Percentiles rank a stretch among this genome's conserved stretches.
Conservation (phyloP, 2,329 filamentous ascomycete species). For the Aspergillus caelatus region DNA sequence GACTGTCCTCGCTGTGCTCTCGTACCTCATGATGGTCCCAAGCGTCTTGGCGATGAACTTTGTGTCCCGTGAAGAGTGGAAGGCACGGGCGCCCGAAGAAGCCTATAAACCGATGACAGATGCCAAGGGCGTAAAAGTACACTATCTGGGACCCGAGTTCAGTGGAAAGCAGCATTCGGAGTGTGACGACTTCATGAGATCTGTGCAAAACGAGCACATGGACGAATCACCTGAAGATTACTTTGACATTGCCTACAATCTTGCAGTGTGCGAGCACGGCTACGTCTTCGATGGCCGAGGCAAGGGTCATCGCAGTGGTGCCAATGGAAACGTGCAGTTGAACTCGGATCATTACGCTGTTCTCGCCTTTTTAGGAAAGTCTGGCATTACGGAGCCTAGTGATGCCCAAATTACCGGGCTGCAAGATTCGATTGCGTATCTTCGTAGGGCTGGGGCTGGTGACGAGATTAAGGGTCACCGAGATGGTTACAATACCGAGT, state of each 20-base stretch:
- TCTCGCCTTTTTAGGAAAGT: slow-evolving; percentile 12
- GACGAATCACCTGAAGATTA: slow-evolving; percentile 2
- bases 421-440: slow-evolving; percentile 11
- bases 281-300: slow-evolving; percentile 14
- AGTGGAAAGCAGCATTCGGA: not conserved
- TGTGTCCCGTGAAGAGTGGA: slow-evolving; percentile 11
- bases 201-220: slow-evolving; percentile 9
- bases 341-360: slow-evolving; percentile 17
- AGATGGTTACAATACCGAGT: slow-evolving; percentile 11
- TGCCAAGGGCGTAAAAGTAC: slow-evolving; percentile 10
- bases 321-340: slow-evolving; percentile 9
- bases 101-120: slow-evolving; percentile 9
- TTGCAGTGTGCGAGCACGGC: slow-evolving; percentile 12
- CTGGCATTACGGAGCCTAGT: slow-evolving; percentile 6
- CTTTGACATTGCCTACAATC: slow-evolving; percentile 13
- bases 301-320: slow-evolving; percentile 8
- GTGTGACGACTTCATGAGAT: slow-evolving; percentile 10
- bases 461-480: slow-evolving; percentile 11
- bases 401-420: slow-evolving; percentile 3
- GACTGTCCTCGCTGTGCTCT: slow-evolving; percentile 10
- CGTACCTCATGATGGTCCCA: not conserved
- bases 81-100: slow-evolving; percentile 6
- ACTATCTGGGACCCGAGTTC: slow-evolving; percentile 11
- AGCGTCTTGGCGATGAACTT: slow-evolving; percentile 6
- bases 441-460: slow-evolving; percentile 6